Percentiles rank a stretch among this genome's conserved stretches.
Evolutionary conservation across 2,329 filamentous ascomycete species (phyloP).

Genomic region (Fusarium sp.): DNA sequence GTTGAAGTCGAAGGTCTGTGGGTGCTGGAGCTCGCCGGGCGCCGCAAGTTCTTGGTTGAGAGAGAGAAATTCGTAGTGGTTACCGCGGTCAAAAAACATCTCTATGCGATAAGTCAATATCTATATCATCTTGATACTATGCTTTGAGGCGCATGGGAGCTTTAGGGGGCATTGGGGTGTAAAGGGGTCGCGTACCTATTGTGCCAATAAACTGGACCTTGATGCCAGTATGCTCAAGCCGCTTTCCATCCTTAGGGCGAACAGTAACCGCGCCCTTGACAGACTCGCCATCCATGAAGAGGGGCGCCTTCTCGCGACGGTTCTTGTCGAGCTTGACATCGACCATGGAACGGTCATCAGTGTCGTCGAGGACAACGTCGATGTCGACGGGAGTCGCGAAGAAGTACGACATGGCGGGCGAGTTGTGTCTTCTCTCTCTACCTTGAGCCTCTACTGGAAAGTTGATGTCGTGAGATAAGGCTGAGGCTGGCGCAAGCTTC

Average conservation of each 20-base stretch:
- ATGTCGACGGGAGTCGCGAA: constrained; percentile 99
- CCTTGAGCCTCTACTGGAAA: constrained; percentile 1
- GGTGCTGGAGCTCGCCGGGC: constrained; percentile 97
- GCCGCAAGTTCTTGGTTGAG: constrained; percentile 97
- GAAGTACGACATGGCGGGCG: constrained; percentile 87
- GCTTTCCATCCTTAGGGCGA: constrained; percentile 96
- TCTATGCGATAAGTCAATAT: constrained; percentile 68
- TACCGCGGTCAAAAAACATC: constrained; percentile 99
- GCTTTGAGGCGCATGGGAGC: constrained; percentile 21
- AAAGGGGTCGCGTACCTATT: constrained; percentile 76
- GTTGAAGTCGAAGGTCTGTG: constrained; percentile 98
- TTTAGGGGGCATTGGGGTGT: constrained; percentile 24
- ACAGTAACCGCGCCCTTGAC: constrained; percentile 97
- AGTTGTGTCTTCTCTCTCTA: constrained; percentile 1
- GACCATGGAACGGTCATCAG: constrained; percentile 93
- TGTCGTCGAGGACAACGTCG: constrained; percentile 96
- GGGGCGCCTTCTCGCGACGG: constrained; percentile 93
- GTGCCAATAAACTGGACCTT: constrained; percentile 99
- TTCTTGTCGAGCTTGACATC: constrained; percentile 99
- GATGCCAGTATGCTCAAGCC: constrained; percentile 97
- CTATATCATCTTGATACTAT: not conserved
- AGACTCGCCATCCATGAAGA: constrained; percentile 98
- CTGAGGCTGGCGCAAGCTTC: constrained; percentile 39
- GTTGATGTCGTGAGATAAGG: constrained; percentile 31
- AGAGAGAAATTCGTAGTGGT: constrained; percentile 99